phyloP scores from a whole-genome alignment of 768 basidiomycete genomes.

The Tricholoma flavovirens region DNA sequence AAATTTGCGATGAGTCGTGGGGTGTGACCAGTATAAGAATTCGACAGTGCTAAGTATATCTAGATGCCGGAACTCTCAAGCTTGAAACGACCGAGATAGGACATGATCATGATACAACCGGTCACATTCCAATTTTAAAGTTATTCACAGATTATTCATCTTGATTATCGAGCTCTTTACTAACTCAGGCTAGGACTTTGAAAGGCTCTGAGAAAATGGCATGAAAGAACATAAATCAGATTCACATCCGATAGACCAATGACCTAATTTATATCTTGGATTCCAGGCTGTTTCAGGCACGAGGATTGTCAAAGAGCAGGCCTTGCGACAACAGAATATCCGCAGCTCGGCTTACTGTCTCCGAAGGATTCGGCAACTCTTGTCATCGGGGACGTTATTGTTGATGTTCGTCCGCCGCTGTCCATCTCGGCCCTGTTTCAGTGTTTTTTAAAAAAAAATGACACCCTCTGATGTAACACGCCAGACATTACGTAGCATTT shows the following conservation, averaged over 20 bases:
- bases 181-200: too few species aligned
- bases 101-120: too few species aligned
- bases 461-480: neutral
- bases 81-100: neutral
- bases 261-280: neutral
- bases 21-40: neutral
- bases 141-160: too few species aligned
- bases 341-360: neutral
- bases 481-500: too few species aligned
- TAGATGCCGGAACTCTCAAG: neutral
- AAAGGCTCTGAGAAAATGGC: too few species aligned
- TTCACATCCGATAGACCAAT: too few species aligned
- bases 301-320: neutral
- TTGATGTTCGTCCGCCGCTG: neutral
- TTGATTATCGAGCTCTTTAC: too few species aligned
- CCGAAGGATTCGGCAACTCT: neutral
- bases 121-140: too few species aligned
- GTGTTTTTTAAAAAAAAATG: neutral
- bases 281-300: neutral
- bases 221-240: too few species aligned
- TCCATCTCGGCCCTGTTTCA: neutral
- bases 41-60: too few species aligned
- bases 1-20: neutral
- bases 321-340: neutral
- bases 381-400: neutral